Conservation (phyloP, 2,329 filamentous ascomycete genomes). For the Pseudogymnoascus sp. region DNA sequence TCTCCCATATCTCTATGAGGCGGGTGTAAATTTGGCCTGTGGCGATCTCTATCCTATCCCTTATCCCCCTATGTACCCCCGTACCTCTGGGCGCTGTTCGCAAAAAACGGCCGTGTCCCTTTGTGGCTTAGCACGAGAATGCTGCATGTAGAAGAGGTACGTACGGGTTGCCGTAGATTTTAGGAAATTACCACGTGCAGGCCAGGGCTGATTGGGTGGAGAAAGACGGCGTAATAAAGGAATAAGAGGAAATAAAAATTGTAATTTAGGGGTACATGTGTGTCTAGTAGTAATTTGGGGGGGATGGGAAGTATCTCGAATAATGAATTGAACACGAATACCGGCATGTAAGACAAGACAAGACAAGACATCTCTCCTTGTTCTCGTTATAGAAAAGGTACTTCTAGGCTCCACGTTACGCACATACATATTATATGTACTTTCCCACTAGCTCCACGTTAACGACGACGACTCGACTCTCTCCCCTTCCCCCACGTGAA, state of each 20-base stretch:
- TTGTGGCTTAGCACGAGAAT: neutral
- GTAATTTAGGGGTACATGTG: neutral
- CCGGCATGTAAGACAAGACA: neutral
- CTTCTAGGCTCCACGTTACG: neutral
- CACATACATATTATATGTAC: neutral
- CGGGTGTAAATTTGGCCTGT: conserved; percentile 1
- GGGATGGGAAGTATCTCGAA: neutral
- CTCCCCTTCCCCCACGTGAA: neutral
- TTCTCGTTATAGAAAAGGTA: neutral
- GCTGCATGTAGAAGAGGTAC: neutral
- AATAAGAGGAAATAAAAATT: neutral
- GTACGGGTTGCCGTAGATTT: neutral
- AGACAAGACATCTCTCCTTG: neutral
- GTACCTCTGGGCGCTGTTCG: neutral
- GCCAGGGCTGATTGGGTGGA: neutral
- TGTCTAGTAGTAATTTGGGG: neutral
- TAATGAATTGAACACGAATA: neutral
- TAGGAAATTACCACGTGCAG: neutral
- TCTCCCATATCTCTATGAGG: neutral
- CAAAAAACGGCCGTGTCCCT: neutral
- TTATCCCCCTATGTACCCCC: neutral
- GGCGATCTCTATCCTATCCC: neutral
- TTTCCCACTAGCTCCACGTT: neutral
- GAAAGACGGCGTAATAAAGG: neutral
- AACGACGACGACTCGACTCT: neutral